These are phyloP conservation scores for Acanthamoeba polyphaga DNA, from an alignment of 208 protist species.

Conservation along the genomic window DNA sequence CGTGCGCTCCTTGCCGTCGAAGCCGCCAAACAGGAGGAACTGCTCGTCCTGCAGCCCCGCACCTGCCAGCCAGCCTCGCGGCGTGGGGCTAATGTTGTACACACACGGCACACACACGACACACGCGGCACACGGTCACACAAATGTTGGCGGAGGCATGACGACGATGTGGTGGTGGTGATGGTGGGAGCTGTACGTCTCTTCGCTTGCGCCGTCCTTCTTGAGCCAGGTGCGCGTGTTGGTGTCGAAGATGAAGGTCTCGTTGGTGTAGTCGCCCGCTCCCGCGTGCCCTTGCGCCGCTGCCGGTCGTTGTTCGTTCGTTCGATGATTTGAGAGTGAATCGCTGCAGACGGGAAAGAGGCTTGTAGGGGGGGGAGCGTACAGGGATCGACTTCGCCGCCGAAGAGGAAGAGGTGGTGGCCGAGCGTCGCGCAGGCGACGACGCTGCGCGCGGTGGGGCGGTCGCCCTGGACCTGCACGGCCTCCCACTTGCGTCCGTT, in stretches of 20 bases:
- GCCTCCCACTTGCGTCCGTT: neutral
- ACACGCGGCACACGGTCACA: neutral
- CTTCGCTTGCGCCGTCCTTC: neutral
- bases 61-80: conserved; percentile 50
- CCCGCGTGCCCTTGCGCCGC: conserved; percentile 27
- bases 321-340: too few species aligned
- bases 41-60: neutral
- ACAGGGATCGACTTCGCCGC: conserved; percentile 48
- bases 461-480: neutral
- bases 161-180: neutral
- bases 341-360: too few species aligned
- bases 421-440: neutral
- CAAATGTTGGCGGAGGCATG: neutral
- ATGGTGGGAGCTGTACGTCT: neutral
- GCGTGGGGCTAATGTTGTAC: neutral
- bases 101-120: neutral
- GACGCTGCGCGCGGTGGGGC: conserved; percentile 14
- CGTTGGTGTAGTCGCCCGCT: conserved; percentile 44
- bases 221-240: neutral
- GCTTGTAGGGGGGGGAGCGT: neutral
- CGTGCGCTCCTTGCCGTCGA: conserved; percentile 11
- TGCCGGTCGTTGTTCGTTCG: neutral
- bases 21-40: conserved; percentile 56
- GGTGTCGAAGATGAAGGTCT: conserved; percentile 29
- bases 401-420: conserved; percentile 44